These are phyloP conservation scores for Beauveria varroae DNA, from an alignment of 2,329 filamentous ascomycete genomes.

Conservation along the genomic window DNA sequence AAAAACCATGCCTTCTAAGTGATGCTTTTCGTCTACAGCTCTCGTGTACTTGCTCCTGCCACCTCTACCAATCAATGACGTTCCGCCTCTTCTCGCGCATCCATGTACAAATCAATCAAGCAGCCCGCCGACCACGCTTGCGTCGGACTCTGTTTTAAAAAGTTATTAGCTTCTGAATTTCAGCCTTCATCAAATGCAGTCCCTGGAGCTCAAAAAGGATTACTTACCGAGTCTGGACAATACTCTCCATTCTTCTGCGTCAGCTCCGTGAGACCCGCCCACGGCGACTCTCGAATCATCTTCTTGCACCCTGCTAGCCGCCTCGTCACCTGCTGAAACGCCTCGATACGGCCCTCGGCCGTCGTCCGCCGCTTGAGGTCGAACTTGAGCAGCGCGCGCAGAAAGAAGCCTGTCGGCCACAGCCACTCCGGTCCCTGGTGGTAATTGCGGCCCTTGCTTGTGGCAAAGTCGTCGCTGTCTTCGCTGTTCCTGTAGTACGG, in stretches of 20 bases:
- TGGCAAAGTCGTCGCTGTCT: slow-evolving; percentile 84
- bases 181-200: no score
- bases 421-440: slow-evolving; percentile 98
- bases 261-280: slow-evolving; percentile 88
- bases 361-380: slow-evolving; percentile 62
- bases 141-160: slow-evolving; percentile 63
- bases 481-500: slow-evolving; percentile 94
- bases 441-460: slow-evolving; percentile 92
- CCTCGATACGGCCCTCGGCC: slow-evolving; percentile 65
- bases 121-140: slow-evolving; percentile 96
- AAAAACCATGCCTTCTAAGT: background rate
- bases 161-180: background rate
- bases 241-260: slow-evolving; percentile 82
- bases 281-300: slow-evolving; percentile 70
- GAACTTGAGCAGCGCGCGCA: slow-evolving; percentile 85
- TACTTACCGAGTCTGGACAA: slow-evolving; percentile 79
- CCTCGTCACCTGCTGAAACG: slow-evolving; percentile 89
- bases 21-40: background rate
- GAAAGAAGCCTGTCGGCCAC: slow-evolving; percentile 94
- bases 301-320: slow-evolving; percentile 77
- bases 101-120: slow-evolving; percentile 92
- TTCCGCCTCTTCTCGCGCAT: slow-evolving; percentile 56
- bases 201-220: background rate
- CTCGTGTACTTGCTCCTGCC: background rate
- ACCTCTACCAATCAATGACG: background rate